These are phyloP conservation scores for Xylaria sp. DNA, from an alignment of 2,329 filamentous ascomycete species.

Conservation along the genomic window DNA sequence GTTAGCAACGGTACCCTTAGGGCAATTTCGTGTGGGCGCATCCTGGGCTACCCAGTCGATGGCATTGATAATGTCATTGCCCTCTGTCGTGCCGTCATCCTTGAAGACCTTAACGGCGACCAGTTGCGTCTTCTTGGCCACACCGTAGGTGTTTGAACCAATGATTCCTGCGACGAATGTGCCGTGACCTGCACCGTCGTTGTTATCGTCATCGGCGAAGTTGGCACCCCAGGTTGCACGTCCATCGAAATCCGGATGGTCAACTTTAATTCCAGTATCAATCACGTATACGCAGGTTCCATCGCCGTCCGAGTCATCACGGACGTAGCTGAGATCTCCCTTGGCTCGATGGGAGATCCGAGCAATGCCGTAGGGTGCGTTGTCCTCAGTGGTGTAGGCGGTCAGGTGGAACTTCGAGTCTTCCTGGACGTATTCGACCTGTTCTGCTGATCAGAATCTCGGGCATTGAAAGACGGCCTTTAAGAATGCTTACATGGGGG, in stretches of 20 bases:
- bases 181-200: slow-evolving; percentile 52
- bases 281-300: slow-evolving; percentile 55
- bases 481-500: slow-evolving; percentile 20
- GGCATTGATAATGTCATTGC: slow-evolving; percentile 43
- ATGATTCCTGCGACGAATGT: slow-evolving; percentile 51
- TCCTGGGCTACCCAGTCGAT: slow-evolving; percentile 56
- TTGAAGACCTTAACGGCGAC: slow-evolving; percentile 59
- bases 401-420: slow-evolving; percentile 36
- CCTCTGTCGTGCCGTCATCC: slow-evolving; percentile 41
- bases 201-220: slow-evolving; percentile 40
- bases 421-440: slow-evolving; percentile 34
- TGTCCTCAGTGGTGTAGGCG: slow-evolving; percentile 37
- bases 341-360: slow-evolving; percentile 42
- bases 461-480: not conserved
- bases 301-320: slow-evolving; percentile 41
- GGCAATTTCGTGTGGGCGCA: slow-evolving; percentile 53
- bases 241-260: slow-evolving; percentile 49
- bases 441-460: not conserved
- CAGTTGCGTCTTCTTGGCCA: slow-evolving; percentile 56
- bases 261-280: slow-evolving; percentile 56
- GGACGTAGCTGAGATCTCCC: slow-evolving; percentile 39
- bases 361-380: slow-evolving; percentile 45
- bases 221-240: slow-evolving; percentile 41
- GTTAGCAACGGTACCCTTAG: slow-evolving; percentile 59
- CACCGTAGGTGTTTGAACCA: slow-evolving; percentile 56